phyloP scores from a whole-genome alignment of 169 alveolate species.

The Eimeria acervulina region DNA sequence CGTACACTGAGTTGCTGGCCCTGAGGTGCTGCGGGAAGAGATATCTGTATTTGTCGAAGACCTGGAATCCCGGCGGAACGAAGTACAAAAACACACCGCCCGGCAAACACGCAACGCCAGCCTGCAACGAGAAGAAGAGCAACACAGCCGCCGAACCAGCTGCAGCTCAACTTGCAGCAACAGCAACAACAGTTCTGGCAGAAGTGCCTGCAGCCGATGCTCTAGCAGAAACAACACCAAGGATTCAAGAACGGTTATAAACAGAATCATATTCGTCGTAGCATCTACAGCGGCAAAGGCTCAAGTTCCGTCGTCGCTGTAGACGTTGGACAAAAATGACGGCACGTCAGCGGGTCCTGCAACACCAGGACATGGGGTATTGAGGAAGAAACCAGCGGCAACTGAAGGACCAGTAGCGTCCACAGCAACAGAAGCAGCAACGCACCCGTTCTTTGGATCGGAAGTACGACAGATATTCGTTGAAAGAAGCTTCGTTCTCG shows the following conservation, averaged over 20 bases:
- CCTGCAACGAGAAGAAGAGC: neutral
- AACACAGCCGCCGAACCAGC: neutral
- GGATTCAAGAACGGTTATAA: neutral
- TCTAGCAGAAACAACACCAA: neutral
- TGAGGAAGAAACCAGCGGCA: no score
- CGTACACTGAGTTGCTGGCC: conserved; percentile 66
- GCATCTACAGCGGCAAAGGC: neutral
- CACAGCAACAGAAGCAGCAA: neutral
- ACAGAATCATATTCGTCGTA: neutral
- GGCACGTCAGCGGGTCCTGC: no score
- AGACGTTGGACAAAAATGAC: no score
- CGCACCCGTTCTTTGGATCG: conserved; percentile 70
- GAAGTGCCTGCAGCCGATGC: neutral
- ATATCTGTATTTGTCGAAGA: conserved; percentile 58
- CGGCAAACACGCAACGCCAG: conserved; percentile 62
- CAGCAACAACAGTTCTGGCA: neutral
- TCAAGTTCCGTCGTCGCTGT: no score
- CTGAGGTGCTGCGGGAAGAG: conserved; percentile 72
- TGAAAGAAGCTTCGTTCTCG: conserved; percentile 66
- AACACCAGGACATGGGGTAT: no score
- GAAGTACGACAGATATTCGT: conserved; percentile 66
- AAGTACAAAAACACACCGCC: conserved; percentile 56
- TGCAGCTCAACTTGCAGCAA: neutral
- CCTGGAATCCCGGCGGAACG: conserved; percentile 70
- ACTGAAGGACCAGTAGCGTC: neutral